Conservation (phyloP, 768 basidiomycete genomes). For the Lactarius quietus region DNA sequence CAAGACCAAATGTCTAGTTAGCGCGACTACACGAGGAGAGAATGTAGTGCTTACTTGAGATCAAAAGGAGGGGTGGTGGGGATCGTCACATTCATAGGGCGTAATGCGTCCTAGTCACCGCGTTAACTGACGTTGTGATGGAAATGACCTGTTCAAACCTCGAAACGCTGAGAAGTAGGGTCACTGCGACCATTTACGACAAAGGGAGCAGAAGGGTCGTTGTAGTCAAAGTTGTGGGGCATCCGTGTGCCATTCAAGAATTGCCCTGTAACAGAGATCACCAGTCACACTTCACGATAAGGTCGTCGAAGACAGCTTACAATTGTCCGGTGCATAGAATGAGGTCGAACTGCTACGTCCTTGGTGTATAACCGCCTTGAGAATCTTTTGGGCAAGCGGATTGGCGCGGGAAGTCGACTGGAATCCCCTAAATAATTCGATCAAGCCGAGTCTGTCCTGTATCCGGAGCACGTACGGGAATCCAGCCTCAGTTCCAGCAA, state of each 20-base stretch:
- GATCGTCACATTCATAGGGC: slow-evolving; percentile 25
- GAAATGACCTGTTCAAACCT: slow-evolving; percentile 27
- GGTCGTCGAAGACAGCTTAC: slow-evolving; percentile 33
- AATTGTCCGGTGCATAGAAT: slow-evolving; percentile 52
- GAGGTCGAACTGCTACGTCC: slow-evolving; percentile 36
- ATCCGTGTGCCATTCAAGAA: slow-evolving; percentile 34
- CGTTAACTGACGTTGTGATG: neutral
- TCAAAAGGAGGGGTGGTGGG: slow-evolving; percentile 19
- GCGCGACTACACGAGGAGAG: neutral
- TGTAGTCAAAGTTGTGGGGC: slow-evolving; percentile 32
- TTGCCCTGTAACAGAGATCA: slow-evolving; percentile 24
- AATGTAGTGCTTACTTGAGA: slow-evolving; percentile 8
- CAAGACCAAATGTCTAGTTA: neutral
- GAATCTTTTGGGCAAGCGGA: slow-evolving; percentile 55
- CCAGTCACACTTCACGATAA: neutral
- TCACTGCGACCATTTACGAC: slow-evolving; percentile 33
- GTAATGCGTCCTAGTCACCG: slow-evolving; percentile 34
- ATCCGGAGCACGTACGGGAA: slow-evolving; percentile 43
- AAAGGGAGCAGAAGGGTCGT: slow-evolving; percentile 29
- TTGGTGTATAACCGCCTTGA: slow-evolving; percentile 48
- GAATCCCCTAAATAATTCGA: slow-evolving; percentile 44
- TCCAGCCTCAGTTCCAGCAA: slow-evolving; percentile 49
- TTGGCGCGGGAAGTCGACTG: slow-evolving; percentile 52
- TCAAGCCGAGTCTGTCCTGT: neutral
- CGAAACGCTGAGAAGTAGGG: slow-evolving; percentile 35